Evolutionary conservation across 352 stramenopile species (phyloP).

Genomic region (Pythium brachiatum): DNA sequence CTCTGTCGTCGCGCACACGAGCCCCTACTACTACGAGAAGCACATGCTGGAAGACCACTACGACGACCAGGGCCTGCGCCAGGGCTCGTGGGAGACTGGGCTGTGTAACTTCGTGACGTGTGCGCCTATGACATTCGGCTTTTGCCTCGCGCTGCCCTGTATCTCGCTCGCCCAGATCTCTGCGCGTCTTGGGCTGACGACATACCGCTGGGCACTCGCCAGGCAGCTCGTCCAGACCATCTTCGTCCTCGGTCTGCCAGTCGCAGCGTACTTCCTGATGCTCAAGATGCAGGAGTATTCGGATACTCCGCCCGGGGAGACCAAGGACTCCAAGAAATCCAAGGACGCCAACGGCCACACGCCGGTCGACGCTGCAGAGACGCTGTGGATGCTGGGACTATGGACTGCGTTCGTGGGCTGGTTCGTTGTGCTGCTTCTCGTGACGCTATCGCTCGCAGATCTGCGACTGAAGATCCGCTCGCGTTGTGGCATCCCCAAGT

Average conservation of each 20-base stretch:
- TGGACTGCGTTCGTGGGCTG: conserved; percentile 7
- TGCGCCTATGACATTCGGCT: conserved; percentile 9
- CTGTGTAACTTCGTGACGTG: conserved; percentile 7
- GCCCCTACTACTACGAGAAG: conserved; percentile 7
- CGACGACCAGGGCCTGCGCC: conserved; percentile 11
- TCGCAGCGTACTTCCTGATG: not conserved
- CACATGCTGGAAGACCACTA: conserved; percentile 16
- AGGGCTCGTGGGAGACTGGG: conserved; percentile 9
- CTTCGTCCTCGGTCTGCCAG: not conserved
- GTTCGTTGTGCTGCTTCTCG: not conserved
- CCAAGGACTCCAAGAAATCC: not conserved
- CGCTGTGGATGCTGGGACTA: conserved; percentile 7
- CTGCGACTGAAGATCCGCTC: conserved; percentile 30
- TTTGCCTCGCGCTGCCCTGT: not conserved
- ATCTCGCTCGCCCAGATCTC: conserved; percentile 20
- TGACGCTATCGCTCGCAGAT: conserved; percentile 1
- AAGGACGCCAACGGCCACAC: not conserved
- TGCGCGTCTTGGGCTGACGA: conserved; percentile 10
- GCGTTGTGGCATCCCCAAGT: conserved; percentile 32
- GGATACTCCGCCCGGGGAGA: not conserved
- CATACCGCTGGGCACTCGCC: conserved; percentile 4
- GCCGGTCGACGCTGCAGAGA: not conserved
- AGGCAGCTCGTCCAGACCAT: not conserved
- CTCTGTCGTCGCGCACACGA: not conserved
- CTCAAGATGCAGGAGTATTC: not conserved